phyloP scores from a whole-genome alignment of 2,329 filamentous ascomycete species.

The Plenodomus lindquistii region DNA sequence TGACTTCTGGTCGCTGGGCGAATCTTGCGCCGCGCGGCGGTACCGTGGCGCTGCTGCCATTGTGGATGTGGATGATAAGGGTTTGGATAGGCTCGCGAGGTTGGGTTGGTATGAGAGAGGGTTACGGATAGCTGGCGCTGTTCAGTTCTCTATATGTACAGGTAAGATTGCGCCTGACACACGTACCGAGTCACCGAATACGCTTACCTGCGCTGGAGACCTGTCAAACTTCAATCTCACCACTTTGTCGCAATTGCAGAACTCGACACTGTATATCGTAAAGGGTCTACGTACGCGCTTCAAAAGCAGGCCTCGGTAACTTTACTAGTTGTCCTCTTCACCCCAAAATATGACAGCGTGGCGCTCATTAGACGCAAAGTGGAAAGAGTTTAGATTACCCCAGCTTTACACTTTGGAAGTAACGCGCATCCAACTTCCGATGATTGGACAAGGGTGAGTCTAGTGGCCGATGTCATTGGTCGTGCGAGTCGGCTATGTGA shows the following conservation, averaged over 20 bases:
- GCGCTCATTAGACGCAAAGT: neutral
- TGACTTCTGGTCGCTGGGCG: conserved; percentile 11
- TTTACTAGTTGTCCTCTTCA: neutral
- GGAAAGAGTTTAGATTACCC: neutral
- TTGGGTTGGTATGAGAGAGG: neutral
- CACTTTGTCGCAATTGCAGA: no score
- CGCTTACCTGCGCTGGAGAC: no score
- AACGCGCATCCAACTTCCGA: conserved; percentile 12
- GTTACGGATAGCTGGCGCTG: neutral
- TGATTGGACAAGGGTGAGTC: conserved; percentile 15
- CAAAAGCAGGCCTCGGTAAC: neutral
- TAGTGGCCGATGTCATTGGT: conserved; percentile 18
- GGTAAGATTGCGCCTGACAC: no score
- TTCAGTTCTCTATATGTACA: no score
- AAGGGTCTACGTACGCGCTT: no score
- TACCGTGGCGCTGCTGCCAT: conserved; percentile 31
- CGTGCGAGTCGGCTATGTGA: neutral
- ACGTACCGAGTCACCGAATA: no score
- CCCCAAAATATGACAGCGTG: neutral
- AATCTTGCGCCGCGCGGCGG: conserved; percentile 15
- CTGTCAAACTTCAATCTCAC: no score
- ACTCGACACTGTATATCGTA: no score
- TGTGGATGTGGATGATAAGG: conserved; percentile 1
- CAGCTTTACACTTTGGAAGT: conserved; percentile 4
- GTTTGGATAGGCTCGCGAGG: no score